A percentile compares a stretch with the other conserved stretches of the same genome.
These are phyloP conservation scores for Wickerhamomyces strasburgensis DNA, from an alignment of 805 yeast species.

Conservation along the genomic window DNA sequence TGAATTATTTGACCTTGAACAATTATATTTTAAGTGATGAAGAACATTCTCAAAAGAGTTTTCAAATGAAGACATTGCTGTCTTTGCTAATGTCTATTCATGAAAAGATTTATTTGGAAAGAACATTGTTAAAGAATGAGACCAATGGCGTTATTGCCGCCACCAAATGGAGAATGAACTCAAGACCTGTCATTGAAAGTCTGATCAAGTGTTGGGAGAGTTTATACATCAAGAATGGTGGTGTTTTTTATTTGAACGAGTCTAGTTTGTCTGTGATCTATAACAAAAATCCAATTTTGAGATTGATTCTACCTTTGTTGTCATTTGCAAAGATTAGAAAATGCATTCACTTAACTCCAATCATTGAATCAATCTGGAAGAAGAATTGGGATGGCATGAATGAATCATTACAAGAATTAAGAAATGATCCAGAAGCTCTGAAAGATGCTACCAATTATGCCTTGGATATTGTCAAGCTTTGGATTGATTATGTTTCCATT, in stretches of 20 bases:
- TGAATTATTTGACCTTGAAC: slow-evolving; percentile 40
- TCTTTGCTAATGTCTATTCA: slow-evolving; percentile 61
- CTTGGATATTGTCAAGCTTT: slow-evolving; percentile 54
- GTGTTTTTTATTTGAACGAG: slow-evolving; percentile 50
- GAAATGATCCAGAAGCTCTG: slow-evolving; percentile 55
- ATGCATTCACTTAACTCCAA: slow-evolving; percentile 56
- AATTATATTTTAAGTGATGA: slow-evolving; percentile 35
- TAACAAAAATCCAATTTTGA: slow-evolving; percentile 49
- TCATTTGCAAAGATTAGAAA: slow-evolving; percentile 64
- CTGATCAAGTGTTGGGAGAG: slow-evolving; percentile 66
- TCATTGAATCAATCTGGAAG: slow-evolving; percentile 53
- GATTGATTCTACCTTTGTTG: slow-evolving; percentile 61
- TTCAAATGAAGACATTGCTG: slow-evolving; percentile 46
- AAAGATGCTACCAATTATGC: slow-evolving; percentile 59
- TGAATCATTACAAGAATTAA: slow-evolving; percentile 39
- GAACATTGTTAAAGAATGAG: slow-evolving; percentile 33
- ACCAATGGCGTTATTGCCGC: slow-evolving; percentile 40
- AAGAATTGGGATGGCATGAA: slow-evolving; percentile 72
- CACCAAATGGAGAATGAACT: slow-evolving; percentile 61
- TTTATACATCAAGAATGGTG: slow-evolving; percentile 56
- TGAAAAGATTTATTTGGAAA: slow-evolving; percentile 56
- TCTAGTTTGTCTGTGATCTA: slow-evolving; percentile 39
- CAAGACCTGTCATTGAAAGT: slow-evolving; percentile 53
- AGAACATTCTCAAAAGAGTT: slow-evolving; percentile 28
- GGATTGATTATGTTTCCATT: slow-evolving; percentile 69